These are phyloP conservation scores for Microbotryomycetes sp. DNA, from an alignment of 1,284 basidiomycete genomes.

Conservation along the genomic window DNA sequence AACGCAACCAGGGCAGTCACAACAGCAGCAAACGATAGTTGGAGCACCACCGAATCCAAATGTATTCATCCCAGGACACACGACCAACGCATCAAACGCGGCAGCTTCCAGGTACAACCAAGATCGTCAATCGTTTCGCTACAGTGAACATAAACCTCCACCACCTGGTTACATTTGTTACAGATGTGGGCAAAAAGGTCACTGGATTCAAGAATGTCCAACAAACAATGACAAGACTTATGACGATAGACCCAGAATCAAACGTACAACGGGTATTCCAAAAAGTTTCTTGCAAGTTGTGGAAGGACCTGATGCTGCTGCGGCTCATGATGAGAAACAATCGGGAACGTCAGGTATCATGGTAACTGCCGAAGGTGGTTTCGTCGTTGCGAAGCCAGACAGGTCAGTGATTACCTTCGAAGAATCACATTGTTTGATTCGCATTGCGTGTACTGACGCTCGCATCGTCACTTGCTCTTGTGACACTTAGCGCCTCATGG, in stretches of 20 bases:
- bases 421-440: constrained; percentile 1
- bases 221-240: constrained; percentile 93
- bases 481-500: constrained; percentile 74
- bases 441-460: constrained; percentile 1
- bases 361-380: constrained; percentile 94
- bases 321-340: not conserved
- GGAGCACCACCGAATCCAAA: not conserved
- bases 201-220: constrained; percentile 99
- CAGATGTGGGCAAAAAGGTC: constrained; percentile 95
- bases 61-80: not conserved
- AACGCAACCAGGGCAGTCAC: not conserved
- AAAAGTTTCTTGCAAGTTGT: constrained; percentile 95
- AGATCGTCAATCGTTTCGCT: not conserved
- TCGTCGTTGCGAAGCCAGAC: constrained; percentile 89
- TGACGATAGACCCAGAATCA: constrained; percentile 89
- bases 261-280: constrained; percentile 88
- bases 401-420: constrained; percentile 44
- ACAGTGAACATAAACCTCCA: constrained; percentile 45
- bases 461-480: too few species aligned
- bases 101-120: not conserved
- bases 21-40: too few species aligned
- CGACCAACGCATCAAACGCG: not conserved
- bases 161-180: constrained; percentile 98
- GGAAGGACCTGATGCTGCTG: constrained; percentile 59
- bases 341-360: constrained; percentile 63